Evolutionary conservation across 352 stramenopile genomes (phyloP).

Genomic region (Phytopythium sindhum): DNA sequence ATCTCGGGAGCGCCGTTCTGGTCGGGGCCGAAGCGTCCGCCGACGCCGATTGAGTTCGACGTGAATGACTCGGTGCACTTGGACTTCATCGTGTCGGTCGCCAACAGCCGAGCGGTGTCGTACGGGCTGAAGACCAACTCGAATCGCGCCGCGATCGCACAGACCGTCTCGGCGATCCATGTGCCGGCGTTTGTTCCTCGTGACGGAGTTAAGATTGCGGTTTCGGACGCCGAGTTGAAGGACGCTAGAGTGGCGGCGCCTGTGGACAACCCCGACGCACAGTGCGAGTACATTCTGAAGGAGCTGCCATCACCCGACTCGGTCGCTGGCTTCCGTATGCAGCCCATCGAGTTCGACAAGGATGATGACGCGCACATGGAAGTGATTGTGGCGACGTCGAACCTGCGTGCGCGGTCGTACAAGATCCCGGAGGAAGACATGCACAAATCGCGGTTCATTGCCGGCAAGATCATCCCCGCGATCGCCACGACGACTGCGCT

Average conservation of each 20-base stretch:
- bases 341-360: constrained; percentile 98
- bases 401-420: constrained; percentile 97
- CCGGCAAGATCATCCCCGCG: constrained; percentile 99
- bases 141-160: constrained; percentile 60
- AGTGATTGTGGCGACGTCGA: constrained; percentile 96
- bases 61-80: constrained; percentile 89
- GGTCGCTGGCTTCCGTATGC: constrained; percentile 89
- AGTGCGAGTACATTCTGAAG: constrained; percentile 72
- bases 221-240: constrained; percentile 97
- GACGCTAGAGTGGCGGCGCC: constrained; percentile 32
- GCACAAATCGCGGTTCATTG: constrained; percentile 98
- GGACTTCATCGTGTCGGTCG: constrained; percentile 95
- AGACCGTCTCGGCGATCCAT: constrained; percentile 82
- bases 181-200: constrained; percentile 92
- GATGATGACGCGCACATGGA: constrained; percentile 98
- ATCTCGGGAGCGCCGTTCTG: constrained; percentile 97
- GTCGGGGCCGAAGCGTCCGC: constrained; percentile 96
- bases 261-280: constrained; percentile 72
- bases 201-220: constrained; percentile 97
- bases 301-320: constrained; percentile 79
- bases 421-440: constrained; percentile 97
- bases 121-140: constrained; percentile 89
- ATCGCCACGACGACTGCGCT: constrained; percentile 99
- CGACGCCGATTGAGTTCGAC: constrained; percentile 93
- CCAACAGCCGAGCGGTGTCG: constrained; percentile 93